Percentiles rank a stretch among this genome's conserved stretches.
Evolutionary conservation across 176 grass and related monocot genomes (phyloP).

Genomic region (Phoenix roebelenii): DNA sequence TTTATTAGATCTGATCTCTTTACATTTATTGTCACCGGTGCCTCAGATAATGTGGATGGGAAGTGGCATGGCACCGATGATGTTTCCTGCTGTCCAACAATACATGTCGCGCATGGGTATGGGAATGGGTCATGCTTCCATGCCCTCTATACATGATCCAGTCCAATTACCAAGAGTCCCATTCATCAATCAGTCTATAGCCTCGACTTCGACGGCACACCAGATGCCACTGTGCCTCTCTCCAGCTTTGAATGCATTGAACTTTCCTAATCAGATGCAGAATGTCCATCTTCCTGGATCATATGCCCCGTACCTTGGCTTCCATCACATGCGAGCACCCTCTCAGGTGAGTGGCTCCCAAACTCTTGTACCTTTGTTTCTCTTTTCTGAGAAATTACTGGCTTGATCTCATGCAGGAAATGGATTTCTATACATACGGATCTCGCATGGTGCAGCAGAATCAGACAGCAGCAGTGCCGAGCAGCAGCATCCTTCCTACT

Average conservation of each 20-base stretch:
- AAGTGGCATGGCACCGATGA: constrained; percentile 62
- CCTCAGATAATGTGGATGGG: constrained; percentile 98
- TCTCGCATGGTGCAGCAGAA: constrained; percentile 38
- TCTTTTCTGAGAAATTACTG: constrained; percentile 12
- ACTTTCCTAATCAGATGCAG: constrained; percentile 40
- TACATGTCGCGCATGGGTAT: constrained; percentile 56
- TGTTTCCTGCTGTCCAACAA: constrained; percentile 80
- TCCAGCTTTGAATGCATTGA: constrained; percentile 17
- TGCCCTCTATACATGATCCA: constrained; percentile 7
- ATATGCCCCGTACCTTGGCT: constrained; percentile 44
- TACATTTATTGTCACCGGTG: neutral
- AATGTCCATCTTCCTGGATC: constrained; percentile 33
- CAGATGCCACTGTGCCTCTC: constrained; percentile 26
- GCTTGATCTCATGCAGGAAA: constrained; percentile 44
- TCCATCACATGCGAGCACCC: constrained; percentile 43
- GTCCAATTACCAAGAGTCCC: constrained; percentile 46
- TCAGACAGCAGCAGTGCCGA: constrained; percentile 12
- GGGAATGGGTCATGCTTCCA: constrained; percentile 31
- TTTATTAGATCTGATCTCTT: too few relatives aligned
- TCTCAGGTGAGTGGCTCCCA: constrained; percentile 24
- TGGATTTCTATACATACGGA: constrained; percentile 50
- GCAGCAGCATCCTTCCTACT: constrained; percentile 8
- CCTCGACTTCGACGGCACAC: constrained; percentile 24
- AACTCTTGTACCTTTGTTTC: neutral
- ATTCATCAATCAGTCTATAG: constrained; percentile 40